A percentile compares a stretch with the other conserved stretches of the same genome.
These are phyloP conservation scores for Vachellia collinsii DNA, from an alignment of 306 rosid genomes.

Conservation along the genomic window DNA sequence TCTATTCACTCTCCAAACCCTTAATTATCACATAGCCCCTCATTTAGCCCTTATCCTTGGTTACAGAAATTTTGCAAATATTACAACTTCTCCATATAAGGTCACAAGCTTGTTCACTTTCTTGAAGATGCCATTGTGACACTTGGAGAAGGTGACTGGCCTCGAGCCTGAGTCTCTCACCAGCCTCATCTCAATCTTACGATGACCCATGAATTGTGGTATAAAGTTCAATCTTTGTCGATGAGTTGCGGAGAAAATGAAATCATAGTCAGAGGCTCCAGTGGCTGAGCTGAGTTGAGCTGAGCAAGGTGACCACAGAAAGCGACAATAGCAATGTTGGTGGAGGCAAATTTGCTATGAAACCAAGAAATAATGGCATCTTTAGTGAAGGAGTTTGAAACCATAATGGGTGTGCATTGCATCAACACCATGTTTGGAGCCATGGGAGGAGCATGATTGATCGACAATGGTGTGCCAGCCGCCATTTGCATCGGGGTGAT, in stretches of 20 bases:
- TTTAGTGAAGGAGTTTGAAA: slow-evolving; percentile 66
- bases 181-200: slow-evolving; percentile 58
- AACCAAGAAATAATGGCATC: too few relatives aligned
- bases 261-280: slow-evolving; percentile 45
- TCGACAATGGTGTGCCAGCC: slow-evolving; percentile 59
- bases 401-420: slow-evolving; percentile 52
- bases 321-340: too few relatives aligned
- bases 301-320: too few relatives aligned
- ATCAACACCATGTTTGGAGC: slow-evolving; percentile 47
- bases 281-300: slow-evolving; percentile 44
- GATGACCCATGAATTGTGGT: slow-evolving; percentile 55
- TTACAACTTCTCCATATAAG: slow-evolving; percentile 55
- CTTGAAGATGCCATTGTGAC: slow-evolving; percentile 60
- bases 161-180: slow-evolving; percentile 53
- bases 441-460: slow-evolving; percentile 47
- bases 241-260: slow-evolving; percentile 62
- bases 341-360: too few relatives aligned
- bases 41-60: too few relatives aligned
- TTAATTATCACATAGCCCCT: too few relatives aligned
- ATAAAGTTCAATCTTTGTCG: too few relatives aligned
- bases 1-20: too few relatives aligned
- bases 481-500: slow-evolving; percentile 61
- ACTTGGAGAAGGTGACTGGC: slow-evolving; percentile 70
- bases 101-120: slow-evolving; percentile 65
- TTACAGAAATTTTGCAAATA: too few relatives aligned